phyloP scores from a whole-genome alignment of 805 yeast genomes.

The fission yeast (Schizosaccharomyces pombe) region ASM294v3 CU329670.1:3384501-3385000 shows the following conservation, averaged over 20 bases:
- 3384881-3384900: conserved; percentile 97
- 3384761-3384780: conserved; percentile 80
- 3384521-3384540: no score
- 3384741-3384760: conserved; percentile 93
- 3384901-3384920: conserved; percentile 59
- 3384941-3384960: conserved; percentile 83
- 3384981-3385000: conserved; percentile 68
- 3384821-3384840: conserved; percentile 95
- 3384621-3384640: no score
- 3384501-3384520: no score
- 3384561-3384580: no score
- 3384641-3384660: no score
- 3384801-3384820: conserved; percentile 93
- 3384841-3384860: conserved; percentile 99
- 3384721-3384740: not conserved
- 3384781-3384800: conserved; percentile 88
- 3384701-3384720: not conserved
- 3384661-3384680: no score
- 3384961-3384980: conserved; percentile 88
- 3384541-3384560: no score
- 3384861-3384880: conserved; percentile 96
- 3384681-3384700: no score
- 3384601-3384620: no score
- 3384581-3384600: no score
- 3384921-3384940: conserved; percentile 88